These are phyloP conservation scores for Colletotrichum australisinense DNA, from an alignment of 2,329 filamentous ascomycete species.

Conservation along the genomic window DNA sequence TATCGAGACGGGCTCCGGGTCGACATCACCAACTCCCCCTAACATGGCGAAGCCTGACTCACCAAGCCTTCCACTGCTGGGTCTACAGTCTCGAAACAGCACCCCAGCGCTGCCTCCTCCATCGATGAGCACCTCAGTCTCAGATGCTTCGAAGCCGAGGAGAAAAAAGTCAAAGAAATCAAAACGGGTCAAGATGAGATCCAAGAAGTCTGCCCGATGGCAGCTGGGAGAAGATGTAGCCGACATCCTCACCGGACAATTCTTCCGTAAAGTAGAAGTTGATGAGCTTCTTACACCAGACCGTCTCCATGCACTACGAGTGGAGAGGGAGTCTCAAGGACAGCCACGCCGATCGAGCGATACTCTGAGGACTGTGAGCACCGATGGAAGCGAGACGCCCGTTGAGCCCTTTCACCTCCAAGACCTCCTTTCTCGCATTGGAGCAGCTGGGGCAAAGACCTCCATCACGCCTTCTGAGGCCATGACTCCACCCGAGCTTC, in stretches of 20 bases:
- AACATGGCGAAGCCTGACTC: conserved; percentile 29
- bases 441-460: conserved; percentile 49
- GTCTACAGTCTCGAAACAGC: conserved; percentile 38
- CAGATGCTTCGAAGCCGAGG: conserved; percentile 49
- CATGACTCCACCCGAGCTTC: conserved; percentile 40
- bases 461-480: conserved; percentile 43
- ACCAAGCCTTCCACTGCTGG: conserved; percentile 29
- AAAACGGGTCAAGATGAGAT: conserved; percentile 33
- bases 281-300: conserved; percentile 70
- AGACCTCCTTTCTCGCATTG: conserved; percentile 55
- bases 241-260: conserved; percentile 65
- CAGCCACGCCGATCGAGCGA: conserved; percentile 43
- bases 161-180: conserved; percentile 55
- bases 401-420: conserved; percentile 63
- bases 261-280: conserved; percentile 66
- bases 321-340: conserved; percentile 47
- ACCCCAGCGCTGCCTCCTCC: conserved; percentile 40
- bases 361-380: conserved; percentile 39
- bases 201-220: conserved; percentile 58
- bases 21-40: conserved; percentile 28
- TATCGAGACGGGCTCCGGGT: background rate
- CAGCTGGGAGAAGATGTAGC: conserved; percentile 66
- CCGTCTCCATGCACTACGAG: conserved; percentile 41
- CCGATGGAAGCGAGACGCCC: conserved; percentile 52
- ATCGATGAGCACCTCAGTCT: conserved; percentile 44